Evolutionary conservation across 2,329 filamentous ascomycete species (phyloP).

Genomic region (Neonectria magnoliae): DNA sequence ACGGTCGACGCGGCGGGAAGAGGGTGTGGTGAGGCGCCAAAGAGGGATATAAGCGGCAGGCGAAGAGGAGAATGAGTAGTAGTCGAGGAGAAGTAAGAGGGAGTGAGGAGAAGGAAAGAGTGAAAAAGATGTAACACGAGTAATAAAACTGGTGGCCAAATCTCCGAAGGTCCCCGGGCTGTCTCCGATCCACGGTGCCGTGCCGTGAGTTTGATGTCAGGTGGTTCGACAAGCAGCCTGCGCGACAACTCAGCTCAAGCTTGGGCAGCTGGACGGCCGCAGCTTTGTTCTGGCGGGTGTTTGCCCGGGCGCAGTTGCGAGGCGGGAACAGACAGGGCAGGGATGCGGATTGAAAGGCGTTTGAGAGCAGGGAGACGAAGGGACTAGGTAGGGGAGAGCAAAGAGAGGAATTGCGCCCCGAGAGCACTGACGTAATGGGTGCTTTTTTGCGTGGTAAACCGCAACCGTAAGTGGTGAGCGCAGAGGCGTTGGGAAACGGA

Average conservation of each 20-base stretch:
- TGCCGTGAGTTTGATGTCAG: conserved; percentile 41
- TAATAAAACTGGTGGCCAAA: conserved; percentile 20
- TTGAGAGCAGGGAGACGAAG: conserved; percentile 22
- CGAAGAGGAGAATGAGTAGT: background rate
- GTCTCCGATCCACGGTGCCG: conserved; percentile 22
- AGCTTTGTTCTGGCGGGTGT: conserved; percentile 23
- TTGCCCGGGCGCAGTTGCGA: conserved; percentile 16
- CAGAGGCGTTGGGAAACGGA: conserved; percentile 1
- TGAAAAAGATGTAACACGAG: conserved; percentile 4
- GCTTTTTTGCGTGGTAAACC: conserved; percentile 18
- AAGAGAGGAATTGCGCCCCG: conserved; percentile 33
- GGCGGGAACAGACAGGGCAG: conserved; percentile 10
- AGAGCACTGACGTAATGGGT: conserved; percentile 41
- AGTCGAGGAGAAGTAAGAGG: background rate
- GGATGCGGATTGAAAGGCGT: conserved; percentile 6
- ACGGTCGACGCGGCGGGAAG: background rate
- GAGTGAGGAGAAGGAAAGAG: conserved; percentile 1
- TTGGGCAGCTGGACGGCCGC: conserved; percentile 40
- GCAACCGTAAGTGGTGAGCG: conserved; percentile 19
- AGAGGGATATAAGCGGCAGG: background rate
- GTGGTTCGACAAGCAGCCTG: conserved; percentile 34
- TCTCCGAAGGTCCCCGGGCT: conserved; percentile 33
- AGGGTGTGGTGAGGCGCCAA: background rate
- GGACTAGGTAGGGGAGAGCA: conserved; percentile 30
- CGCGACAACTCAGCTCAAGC: conserved; percentile 28